These are phyloP conservation scores for Chlorella variabilis DNA, from an alignment of 163 green algal species.

Conservation along the genomic window DNA sequence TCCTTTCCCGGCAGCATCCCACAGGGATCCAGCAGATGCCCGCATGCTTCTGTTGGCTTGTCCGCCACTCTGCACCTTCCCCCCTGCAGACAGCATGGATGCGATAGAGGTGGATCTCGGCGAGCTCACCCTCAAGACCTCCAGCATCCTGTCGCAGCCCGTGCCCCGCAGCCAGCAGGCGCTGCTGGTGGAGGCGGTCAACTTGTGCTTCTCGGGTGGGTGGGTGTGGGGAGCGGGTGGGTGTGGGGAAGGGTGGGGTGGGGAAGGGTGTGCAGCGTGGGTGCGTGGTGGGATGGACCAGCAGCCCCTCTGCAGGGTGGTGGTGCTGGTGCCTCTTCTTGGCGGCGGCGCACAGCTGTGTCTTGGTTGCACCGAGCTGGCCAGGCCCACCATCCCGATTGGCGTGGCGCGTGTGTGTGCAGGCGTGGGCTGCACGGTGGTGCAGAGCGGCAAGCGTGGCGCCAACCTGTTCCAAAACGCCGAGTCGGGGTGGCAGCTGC, in stretches of 20 bases:
- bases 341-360: no score
- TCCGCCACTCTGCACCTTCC: no score
- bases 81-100: slow-evolving; percentile 48
- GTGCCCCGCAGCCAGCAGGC: neutral
- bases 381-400: no score
- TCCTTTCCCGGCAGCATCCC: neutral
- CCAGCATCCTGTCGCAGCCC: slow-evolving; percentile 56
- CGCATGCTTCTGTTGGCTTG: no score
- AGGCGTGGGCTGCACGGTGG: slow-evolving; percentile 46
- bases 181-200: slow-evolving; percentile 55
- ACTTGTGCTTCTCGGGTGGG: slow-evolving; percentile 53
- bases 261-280: no score
- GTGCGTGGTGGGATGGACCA: no score
- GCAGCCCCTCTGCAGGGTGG: neutral
- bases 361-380: neutral
- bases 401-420: no score
- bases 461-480: slow-evolving; percentile 77
- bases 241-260: no score
- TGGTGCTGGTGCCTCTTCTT: neutral
- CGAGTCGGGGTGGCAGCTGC: slow-evolving; percentile 60
- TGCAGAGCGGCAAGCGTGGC: slow-evolving; percentile 44
- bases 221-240: no score
- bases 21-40: no score
- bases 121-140: slow-evolving; percentile 60
- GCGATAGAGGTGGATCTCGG: slow-evolving; percentile 78